Base-by-base conservation (phyloP, 768 basidiomycete genomes). In the Panaeolus cyanescens region DNA sequence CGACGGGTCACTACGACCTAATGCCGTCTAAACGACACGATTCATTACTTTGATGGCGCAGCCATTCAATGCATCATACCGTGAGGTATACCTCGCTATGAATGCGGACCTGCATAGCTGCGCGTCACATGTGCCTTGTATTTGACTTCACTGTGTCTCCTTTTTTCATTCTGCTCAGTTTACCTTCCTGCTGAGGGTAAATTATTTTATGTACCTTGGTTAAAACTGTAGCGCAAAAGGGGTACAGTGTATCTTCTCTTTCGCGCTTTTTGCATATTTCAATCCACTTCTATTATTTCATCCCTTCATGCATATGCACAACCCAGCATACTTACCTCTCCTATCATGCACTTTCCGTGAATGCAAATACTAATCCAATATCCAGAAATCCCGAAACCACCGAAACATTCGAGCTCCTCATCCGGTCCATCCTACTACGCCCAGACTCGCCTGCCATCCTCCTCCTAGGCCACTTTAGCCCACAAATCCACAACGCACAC, bases 401-500 rank as follows among this genome's bases (percentile, higher is more conserved):
- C 75, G 89, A 92, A 32, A 86, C 95, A 74, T 98, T 96, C 67
- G 97, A 99, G 70, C 83, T 94, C 13, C 89, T 99, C 62, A 82
- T 98, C 61, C 92, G 97, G 31, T 96, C 95, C 3, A 82, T 98
- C 71, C 89, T 99, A 53, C 81, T 93, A 39, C 87, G 96, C 28
- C 92, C 91, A 1, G 95, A 97, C 66, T 85, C 90, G 62, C 97
- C 97, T 15, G 97, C 96, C 32, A 86, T 99, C 61, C 74, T 99
- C 66, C 83, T 98, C 61, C 86, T 99, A n/a, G 96, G 96, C 15
- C 96, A 99, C 76, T 98, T 98, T 71, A 86, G 86, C 58, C 92
- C 96, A 0, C 95, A 99, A 68, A 70, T 90, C 1, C 92, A 96
- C 67, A 79, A 84, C 34, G 75, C 82, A 20, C 79, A 93, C 67